Evolutionary conservation across 2,329 filamentous ascomycete species (phyloP), one percentile per base, ranked within the genome.

Genomic region (Alternaria brassicae): DNA sequence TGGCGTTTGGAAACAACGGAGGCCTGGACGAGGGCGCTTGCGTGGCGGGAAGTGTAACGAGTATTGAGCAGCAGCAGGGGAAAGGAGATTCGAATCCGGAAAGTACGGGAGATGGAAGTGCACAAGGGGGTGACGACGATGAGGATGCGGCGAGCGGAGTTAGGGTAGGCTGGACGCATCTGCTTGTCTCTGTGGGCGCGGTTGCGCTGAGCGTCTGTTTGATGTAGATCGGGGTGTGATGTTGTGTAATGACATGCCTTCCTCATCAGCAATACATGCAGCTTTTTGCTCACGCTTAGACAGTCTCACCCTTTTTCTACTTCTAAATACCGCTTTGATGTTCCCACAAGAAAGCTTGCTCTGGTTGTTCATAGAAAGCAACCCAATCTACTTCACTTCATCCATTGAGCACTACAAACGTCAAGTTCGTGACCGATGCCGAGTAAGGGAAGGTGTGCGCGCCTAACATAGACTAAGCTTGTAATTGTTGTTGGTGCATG

Each of bases 41-140:
- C 63, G 69, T 77, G 2, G 27, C 40, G 2, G 75, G 75, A 0
- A 72, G 68, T 55, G 66, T 74, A 19, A 73, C 72, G 17, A 70
- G 27, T 9, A 55, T 61, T 48, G 67, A 75, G 40, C 54, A 51
- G 60, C 73, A 76, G 65, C 63, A 60, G 13, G 73, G 73, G 0
- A 53, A 57, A 37, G 73, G 73, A 4, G 62, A 67, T 4, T 62
- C 55, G 5, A 74, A 70, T 55, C 68, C 72, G 4, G 58, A 60
- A 2, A 52, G 55, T 4, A 54, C 49, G 6, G 40, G 40, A 6
- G 60, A 55, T 37, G 61, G 55, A 1, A 50, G 28, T 19, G 61
- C 62, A 6, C 55, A 50, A 27, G 51, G 23, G 8, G 53, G 25
- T 28, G 58, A 39, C 1, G 59, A 65, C 25, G 61, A 66, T 15